A percentile compares a stretch with the other conserved stretches of the same genome.
These are phyloP conservation scores for Aureobasidium namibiae DNA, from an alignment of 2,329 filamentous ascomycete species.

Conservation along the genomic window DNA sequence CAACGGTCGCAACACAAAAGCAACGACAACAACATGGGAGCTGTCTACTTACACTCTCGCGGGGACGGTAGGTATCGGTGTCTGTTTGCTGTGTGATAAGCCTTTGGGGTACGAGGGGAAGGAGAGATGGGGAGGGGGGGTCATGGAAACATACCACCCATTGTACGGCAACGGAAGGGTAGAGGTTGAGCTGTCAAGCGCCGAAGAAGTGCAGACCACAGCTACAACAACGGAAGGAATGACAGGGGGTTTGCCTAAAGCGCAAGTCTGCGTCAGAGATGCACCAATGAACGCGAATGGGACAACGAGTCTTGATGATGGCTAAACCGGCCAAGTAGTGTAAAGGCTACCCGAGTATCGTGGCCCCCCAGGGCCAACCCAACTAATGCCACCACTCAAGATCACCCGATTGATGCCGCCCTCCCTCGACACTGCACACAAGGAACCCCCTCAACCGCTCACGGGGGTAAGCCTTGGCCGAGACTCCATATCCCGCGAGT, in stretches of 20 bases:
- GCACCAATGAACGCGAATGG: slow-evolving; percentile 11
- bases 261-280: slow-evolving; percentile 11
- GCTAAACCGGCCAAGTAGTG: slow-evolving; percentile 12
- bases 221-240: slow-evolving; percentile 13
- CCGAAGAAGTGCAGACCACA: slow-evolving; percentile 10
- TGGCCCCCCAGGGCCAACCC: not conserved
- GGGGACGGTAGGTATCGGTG: slow-evolving; percentile 24
- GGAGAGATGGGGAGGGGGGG: slow-evolving; percentile 13
- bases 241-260: slow-evolving; percentile 16
- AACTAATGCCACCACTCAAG: not conserved
- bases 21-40: not conserved
- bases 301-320: slow-evolving; percentile 8
- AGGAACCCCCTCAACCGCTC: slow-evolving; percentile 1
- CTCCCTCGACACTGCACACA: slow-evolving; percentile 1
- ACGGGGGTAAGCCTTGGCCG: slow-evolving; percentile 4
- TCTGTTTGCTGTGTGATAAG: slow-evolving; percentile 17
- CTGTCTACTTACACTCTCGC: slow-evolving; percentile 21
- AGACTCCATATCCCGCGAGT: slow-evolving; percentile 1
- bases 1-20: not conserved
- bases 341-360: slow-evolving; percentile 12
- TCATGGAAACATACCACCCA: slow-evolving; percentile 13
- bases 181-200: slow-evolving; percentile 13
- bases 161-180: slow-evolving; percentile 12
- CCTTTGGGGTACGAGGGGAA: slow-evolving; percentile 9
- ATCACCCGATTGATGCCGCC: slow-evolving; percentile 11